phyloP scores from a whole-genome alignment of 1,139 yeast genomes.

The Geotrichum carabidarum region DNA sequence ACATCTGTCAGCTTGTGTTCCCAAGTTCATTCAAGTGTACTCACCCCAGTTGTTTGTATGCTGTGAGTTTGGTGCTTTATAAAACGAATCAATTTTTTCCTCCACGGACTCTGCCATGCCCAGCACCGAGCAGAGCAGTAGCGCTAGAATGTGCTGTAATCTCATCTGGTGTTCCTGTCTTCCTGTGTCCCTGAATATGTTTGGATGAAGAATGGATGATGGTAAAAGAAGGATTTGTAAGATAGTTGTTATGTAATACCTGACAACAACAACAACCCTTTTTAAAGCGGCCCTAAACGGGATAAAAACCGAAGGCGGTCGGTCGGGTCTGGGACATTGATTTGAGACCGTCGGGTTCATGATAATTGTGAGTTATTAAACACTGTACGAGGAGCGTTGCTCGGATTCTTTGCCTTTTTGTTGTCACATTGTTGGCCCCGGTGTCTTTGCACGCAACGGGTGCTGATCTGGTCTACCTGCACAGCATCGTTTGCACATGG shows the following conservation, averaged over 20 bases:
- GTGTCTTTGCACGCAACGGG: no score
- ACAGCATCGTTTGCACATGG: no score
- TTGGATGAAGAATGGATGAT: no score
- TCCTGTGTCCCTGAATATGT: neutral
- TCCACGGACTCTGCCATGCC: constrained; percentile 1
- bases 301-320: no score
- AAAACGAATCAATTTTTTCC: constrained; percentile 8
- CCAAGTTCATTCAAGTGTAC: neutral
- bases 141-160: neutral
- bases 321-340: no score
- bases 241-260: neutral
- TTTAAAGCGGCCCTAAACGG: no score
- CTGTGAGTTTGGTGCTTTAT: constrained; percentile 9
- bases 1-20: neutral
- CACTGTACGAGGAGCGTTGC: no score
- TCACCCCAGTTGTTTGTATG: constrained; percentile 33
- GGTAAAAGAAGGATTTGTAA: neutral
- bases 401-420: no score
- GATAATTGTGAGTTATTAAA: no score
- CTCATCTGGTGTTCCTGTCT: constrained; percentile 1
- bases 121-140: constrained; percentile 11
- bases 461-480: no score
- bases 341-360: no score
- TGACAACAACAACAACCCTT: neutral
- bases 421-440: no score